phyloP scores from a whole-genome alignment of 495 filamentous ascomycete genomes.

The Choiromyces venosus region DNA sequence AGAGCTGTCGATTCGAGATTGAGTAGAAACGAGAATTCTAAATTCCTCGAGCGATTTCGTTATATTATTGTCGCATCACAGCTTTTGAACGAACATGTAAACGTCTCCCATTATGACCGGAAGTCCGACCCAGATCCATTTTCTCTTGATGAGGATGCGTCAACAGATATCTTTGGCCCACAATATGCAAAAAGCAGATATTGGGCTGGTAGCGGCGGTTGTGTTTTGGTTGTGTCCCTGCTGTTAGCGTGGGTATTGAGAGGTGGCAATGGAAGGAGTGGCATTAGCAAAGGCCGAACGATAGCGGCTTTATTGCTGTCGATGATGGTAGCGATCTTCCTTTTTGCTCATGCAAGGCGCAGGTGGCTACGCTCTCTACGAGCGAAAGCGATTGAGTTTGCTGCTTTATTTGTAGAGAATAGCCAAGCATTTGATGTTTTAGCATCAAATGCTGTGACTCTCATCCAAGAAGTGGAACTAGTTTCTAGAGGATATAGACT shows the following conservation, averaged over 20 bases:
- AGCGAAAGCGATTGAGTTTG: conserved; percentile 67
- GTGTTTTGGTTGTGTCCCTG: conserved; percentile 34
- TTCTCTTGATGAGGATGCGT: conserved; percentile 44
- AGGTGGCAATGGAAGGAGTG: conserved; percentile 42
- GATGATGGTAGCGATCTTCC: conserved; percentile 54
- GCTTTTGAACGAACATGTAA: conserved; percentile 66
- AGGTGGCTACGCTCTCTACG: conserved; percentile 81
- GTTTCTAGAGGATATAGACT: conserved; percentile 91
- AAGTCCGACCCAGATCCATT: conserved; percentile 40
- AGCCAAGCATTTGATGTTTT: conserved; percentile 80
- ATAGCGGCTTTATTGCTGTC: conserved; percentile 37
- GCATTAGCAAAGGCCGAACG: conserved; percentile 43
- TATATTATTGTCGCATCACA: conserved; percentile 95
- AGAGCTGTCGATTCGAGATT: conserved; percentile 67
- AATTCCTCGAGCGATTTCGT: conserved; percentile 90
- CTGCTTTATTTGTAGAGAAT: conserved; percentile 64
- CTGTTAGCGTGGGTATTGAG: conserved; percentile 39
- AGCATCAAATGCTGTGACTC: conserved; percentile 68
- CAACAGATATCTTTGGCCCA: conserved; percentile 48
- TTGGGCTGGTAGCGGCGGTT: conserved; percentile 40
- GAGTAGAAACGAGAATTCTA: conserved; percentile 71
- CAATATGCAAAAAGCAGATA: conserved; percentile 36
- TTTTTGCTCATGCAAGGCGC: conserved; percentile 63
- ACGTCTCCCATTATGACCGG: conserved; percentile 43
- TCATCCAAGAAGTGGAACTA: conserved; percentile 94